Evolutionary conservation across 495 filamentous ascomycete genomes (phyloP).

Genomic region (Staphylotrichum tortipilum): DNA sequence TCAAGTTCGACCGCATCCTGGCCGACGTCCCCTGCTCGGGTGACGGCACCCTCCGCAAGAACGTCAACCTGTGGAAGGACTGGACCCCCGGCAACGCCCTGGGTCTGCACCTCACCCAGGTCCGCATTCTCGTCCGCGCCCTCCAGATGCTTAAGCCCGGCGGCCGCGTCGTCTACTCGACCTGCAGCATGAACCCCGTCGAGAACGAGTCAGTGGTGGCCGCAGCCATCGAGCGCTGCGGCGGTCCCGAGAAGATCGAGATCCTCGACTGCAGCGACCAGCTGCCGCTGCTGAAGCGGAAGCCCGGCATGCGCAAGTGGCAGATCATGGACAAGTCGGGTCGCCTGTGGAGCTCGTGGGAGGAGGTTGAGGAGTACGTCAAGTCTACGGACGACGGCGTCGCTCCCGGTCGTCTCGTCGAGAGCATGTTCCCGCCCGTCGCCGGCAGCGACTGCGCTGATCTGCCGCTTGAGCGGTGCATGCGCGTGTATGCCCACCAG

Average conservation of each 20-base stretch:
- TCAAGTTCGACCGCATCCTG: constrained; percentile 94
- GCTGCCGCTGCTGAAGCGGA: constrained; percentile 67
- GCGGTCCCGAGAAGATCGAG: constrained; percentile 69
- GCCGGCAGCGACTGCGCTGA: constrained; percentile 45
- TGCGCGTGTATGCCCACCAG: constrained; percentile 87
- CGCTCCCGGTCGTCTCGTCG: constrained; percentile 49
- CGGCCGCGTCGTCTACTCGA: constrained; percentile 90
- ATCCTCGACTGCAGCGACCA: constrained; percentile 73
- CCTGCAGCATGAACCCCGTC: constrained; percentile 94
- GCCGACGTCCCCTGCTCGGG: constrained; percentile 97
- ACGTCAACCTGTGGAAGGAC: constrained; percentile 84
- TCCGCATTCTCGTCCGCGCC: constrained; percentile 82
- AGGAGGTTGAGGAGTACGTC: constrained; percentile 61
- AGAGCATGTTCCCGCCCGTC: constrained; percentile 69
- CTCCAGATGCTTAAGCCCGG: constrained; percentile 95
- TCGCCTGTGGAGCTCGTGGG: constrained; percentile 65
- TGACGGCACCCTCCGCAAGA: constrained; percentile 89
- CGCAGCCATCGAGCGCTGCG: constrained; percentile 79
- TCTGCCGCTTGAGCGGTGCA: constrained; percentile 79
- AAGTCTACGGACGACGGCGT: constrained; percentile 48
- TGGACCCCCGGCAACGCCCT: constrained; percentile 79
- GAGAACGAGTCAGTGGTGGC: constrained; percentile 92
- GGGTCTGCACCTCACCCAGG: constrained; percentile 75
- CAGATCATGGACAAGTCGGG: constrained; percentile 79
- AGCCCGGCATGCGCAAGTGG: constrained; percentile 66